Evolutionary conservation across 1,139 yeast genomes (phyloP).

Genomic region (Citeromyces hawaiiensis): DNA sequence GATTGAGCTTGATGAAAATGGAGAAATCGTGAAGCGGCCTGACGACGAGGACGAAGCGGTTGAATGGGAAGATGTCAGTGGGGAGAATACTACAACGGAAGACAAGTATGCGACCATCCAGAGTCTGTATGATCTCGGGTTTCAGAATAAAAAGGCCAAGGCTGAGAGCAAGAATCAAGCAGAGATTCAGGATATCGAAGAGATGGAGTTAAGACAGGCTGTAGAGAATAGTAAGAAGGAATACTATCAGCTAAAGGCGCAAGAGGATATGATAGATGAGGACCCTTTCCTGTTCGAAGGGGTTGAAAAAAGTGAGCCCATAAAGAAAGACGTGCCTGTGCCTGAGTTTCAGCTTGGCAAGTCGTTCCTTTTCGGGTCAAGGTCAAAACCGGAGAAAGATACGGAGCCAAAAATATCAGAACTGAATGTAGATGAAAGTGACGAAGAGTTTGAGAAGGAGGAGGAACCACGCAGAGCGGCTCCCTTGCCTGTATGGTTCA

Average conservation of each 20-base stretch:
- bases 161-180: neutral
- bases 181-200: slow-evolving; percentile 12
- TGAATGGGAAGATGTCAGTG: slow-evolving; percentile 4
- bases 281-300: neutral
- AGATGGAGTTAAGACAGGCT: slow-evolving; percentile 23
- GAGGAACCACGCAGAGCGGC: slow-evolving; percentile 3
- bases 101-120: slow-evolving; percentile 11
- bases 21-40: slow-evolving; percentile 6
- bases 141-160: slow-evolving; percentile 9
- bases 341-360: slow-evolving; percentile 1
- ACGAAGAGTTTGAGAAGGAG: slow-evolving; percentile 1
- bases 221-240: slow-evolving; percentile 27
- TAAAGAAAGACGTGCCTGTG: neutral
- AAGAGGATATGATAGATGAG: slow-evolving; percentile 5
- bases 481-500: slow-evolving; percentile 15
- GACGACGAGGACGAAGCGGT: slow-evolving; percentile 5
- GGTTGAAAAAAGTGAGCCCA: neutral
- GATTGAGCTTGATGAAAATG: slow-evolving; percentile 13
- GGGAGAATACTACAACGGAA: too few relatives aligned
- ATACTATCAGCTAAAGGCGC: slow-evolving; percentile 11
- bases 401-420: neutral
- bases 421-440: neutral
- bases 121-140: slow-evolving; percentile 16
- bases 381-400: neutral
- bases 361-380: slow-evolving; percentile 2